Evolutionary conservation across 1,139 yeast species (phyloP).

Genomic region (Zygosaccharomyces pseudobailii): DNA sequence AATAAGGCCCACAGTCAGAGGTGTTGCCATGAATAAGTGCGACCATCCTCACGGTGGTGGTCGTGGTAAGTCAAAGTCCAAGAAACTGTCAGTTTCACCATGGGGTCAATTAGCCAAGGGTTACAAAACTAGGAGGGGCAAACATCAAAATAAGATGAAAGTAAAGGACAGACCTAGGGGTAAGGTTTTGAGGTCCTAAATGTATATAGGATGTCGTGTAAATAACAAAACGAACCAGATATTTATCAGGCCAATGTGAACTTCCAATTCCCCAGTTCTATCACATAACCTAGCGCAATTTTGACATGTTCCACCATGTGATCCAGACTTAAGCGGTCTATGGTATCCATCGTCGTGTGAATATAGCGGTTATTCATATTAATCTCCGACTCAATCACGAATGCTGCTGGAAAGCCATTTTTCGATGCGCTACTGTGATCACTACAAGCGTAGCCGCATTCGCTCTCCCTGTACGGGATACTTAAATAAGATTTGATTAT

Average conservation of each 20-base stretch:
- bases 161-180: slow-evolving; percentile 81
- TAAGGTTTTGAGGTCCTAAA: slow-evolving; percentile 17
- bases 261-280: slow-evolving; percentile 51
- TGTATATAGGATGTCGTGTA: slow-evolving; percentile 4
- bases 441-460: slow-evolving; percentile 90
- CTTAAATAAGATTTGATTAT: slow-evolving; percentile 56
- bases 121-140: slow-evolving; percentile 90
- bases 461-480: slow-evolving; percentile 67
- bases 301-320: slow-evolving; percentile 79
- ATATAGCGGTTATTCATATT: slow-evolving; percentile 60
- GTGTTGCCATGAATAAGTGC: slow-evolving; percentile 96
- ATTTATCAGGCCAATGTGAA: background rate
- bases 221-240: background rate
- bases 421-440: slow-evolving; percentile 86
- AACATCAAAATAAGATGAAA: slow-evolving; percentile 74
- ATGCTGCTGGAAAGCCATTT: slow-evolving; percentile 78
- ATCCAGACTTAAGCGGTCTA: slow-evolving; percentile 69
- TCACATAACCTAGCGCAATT: slow-evolving; percentile 62
- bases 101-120: slow-evolving; percentile 95
- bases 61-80: slow-evolving; percentile 97
- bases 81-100: slow-evolving; percentile 88
- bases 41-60: slow-evolving; percentile 99
- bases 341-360: slow-evolving; percentile 74
- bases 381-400: slow-evolving; percentile 74
- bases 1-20: slow-evolving; percentile 92